Percentiles rank a stretch among this genome's conserved stretches.
phyloP scores from a whole-genome alignment of 139 green algal genomes.

The Chlamydomonas sp. region DNA sequence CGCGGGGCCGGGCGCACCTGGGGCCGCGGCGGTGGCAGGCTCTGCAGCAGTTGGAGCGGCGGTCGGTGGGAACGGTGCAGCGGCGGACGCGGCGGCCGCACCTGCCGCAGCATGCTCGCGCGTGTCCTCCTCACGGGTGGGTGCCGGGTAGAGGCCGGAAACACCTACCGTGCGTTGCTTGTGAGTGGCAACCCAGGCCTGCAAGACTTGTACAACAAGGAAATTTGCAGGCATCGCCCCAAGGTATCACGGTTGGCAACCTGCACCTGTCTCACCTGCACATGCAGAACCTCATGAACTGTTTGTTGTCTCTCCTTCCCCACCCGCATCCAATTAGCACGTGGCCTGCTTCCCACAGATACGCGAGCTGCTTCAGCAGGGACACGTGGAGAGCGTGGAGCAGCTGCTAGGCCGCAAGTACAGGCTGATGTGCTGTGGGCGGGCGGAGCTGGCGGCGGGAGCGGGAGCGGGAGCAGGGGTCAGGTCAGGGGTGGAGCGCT shows the following conservation, averaged over 20 bases:
- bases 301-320: too few relatives aligned
- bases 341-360: constrained; percentile 33
- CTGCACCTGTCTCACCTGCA: too few relatives aligned
- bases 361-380: constrained; percentile 53
- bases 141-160: neutral
- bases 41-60: neutral
- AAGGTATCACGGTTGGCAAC: too few relatives aligned
- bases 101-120: neutral
- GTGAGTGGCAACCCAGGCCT: too few relatives aligned
- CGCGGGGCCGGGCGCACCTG: constrained; percentile 62
- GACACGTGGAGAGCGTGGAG: constrained; percentile 53
- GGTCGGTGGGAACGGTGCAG: neutral
- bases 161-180: neutral
- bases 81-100: neutral
- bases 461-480: constrained; percentile 9
- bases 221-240: too few relatives aligned
- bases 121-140: constrained; percentile 66
- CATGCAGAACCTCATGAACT: too few relatives aligned
- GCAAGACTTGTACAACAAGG: too few relatives aligned
- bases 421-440: constrained; percentile 41
- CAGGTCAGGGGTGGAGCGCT: too few relatives aligned
- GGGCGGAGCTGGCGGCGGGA: neutral
- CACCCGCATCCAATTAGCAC: too few relatives aligned
- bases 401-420: constrained; percentile 55
- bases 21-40: constrained; percentile 27